These are phyloP conservation scores for Lactarius sanguifluus DNA, from an alignment of 768 basidiomycete genomes.

Conservation along the genomic window DNA sequence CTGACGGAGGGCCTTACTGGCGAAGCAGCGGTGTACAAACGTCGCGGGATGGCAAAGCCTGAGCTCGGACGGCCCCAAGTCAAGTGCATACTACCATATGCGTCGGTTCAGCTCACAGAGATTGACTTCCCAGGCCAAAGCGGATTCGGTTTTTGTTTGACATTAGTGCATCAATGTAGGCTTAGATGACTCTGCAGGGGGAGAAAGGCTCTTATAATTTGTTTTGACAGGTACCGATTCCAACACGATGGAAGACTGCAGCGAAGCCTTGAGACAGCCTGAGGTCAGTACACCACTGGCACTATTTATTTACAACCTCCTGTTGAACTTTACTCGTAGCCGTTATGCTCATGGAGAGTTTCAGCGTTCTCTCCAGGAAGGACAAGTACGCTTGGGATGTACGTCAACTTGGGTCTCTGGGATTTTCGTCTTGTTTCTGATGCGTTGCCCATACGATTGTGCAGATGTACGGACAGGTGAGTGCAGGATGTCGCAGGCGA, in stretches of 20 bases:
- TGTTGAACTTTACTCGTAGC: constrained; percentile 37
- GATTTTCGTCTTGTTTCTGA: neutral
- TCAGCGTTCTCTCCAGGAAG: constrained; percentile 58
- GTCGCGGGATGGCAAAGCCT: constrained; percentile 67
- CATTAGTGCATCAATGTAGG: constrained; percentile 65
- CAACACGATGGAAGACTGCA: constrained; percentile 67
- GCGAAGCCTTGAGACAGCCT: constrained; percentile 65
- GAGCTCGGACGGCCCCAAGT: constrained; percentile 66
- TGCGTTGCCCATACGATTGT: neutral
- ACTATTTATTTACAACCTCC: too few species aligned
- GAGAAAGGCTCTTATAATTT: neutral
- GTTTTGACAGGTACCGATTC: constrained; percentile 57
- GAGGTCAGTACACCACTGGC: constrained; percentile 39
- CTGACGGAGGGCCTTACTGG: constrained; percentile 68
- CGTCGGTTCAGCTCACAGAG: neutral
- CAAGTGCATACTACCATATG: constrained; percentile 43
- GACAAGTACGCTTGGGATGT: constrained; percentile 81
- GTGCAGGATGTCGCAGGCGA: constrained; percentile 29
- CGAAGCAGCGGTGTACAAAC: constrained; percentile 68
- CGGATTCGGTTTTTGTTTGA: constrained; percentile 69
- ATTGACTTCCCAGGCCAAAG: constrained; percentile 48
- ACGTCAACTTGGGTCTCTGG: constrained; percentile 33
- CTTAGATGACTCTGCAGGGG: neutral
- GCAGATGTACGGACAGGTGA: constrained; percentile 65
- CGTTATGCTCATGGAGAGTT: constrained; percentile 73